A percentile compares a stretch with the other conserved stretches of the same genome.
Conservation (phyloP, 78 protist genomes). For the Cavenderia fasciculata region DNA sequence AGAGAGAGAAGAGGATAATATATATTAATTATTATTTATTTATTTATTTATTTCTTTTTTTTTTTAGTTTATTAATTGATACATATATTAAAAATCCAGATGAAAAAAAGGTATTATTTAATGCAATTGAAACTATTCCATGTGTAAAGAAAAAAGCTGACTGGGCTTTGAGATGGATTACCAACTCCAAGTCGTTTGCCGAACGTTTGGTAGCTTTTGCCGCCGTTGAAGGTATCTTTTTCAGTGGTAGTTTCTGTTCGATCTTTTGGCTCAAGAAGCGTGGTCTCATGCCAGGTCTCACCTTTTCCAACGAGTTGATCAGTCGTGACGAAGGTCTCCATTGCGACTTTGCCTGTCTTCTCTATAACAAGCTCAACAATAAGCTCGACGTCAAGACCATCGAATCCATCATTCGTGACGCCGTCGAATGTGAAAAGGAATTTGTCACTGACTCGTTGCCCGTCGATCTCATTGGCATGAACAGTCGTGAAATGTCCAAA, state of each 20-base stretch:
- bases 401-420: conserved; percentile 87
- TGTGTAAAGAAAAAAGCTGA: conserved; percentile 96
- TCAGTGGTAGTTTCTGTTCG: conserved; percentile 97
- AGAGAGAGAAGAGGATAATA: not conserved
- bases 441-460: conserved; percentile 97
- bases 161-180: conserved; percentile 98
- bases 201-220: conserved; percentile 98
- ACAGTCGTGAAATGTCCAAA: conserved; percentile 93
- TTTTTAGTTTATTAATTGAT: conserved; percentile 92
- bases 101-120: conserved; percentile 89
- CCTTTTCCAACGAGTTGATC: conserved; percentile 98
- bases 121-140: conserved; percentile 96
- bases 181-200: conserved; percentile 83
- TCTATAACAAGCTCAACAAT: conserved; percentile 84
- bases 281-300: conserved; percentile 97
- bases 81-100: conserved; percentile 90
- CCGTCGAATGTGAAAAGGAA: conserved; percentile 95
- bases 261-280: conserved; percentile 99
- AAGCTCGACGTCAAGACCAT: conserved; percentile 32
- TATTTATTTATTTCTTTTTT: not conserved
- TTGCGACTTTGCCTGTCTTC: conserved; percentile 98
- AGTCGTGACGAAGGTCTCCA: conserved; percentile 98
- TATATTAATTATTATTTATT: not conserved
- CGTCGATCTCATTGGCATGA: conserved; percentile 98
- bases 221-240: conserved; percentile 99